A percentile compares a stretch with the other conserved stretches of the same genome.
These are phyloP conservation scores for Oryza officinalis DNA, from an alignment of 176 grass and related monocot genomes.

Conservation along the genomic window DNA sequence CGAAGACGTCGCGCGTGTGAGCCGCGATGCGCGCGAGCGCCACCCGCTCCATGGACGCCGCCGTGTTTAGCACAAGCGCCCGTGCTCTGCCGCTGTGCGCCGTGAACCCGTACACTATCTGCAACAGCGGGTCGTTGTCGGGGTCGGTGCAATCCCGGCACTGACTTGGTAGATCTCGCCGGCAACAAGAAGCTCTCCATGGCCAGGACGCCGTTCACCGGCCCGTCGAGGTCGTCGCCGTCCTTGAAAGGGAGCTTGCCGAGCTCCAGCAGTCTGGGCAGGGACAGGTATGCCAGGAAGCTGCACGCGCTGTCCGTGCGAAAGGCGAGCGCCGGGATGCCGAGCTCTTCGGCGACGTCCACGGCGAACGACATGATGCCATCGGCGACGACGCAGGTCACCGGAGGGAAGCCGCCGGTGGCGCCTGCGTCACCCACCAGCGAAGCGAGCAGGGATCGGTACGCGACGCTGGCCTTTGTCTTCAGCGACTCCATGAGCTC, in stretches of 20 bases:
- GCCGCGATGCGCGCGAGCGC: neutral
- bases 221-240: conserved; percentile 38
- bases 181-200: conserved; percentile 41
- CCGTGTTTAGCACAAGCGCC: neutral
- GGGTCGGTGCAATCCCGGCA: neutral
- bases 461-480: conserved; percentile 1
- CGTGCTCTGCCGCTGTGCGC: neutral
- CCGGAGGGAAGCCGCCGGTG: neutral
- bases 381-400: conserved; percentile 54
- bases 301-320: conserved; percentile 48
- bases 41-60: neutral
- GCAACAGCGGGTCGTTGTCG: neutral
- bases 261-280: conserved; percentile 31
- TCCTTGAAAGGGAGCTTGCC: conserved; percentile 31
- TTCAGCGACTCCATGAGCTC: conserved; percentile 30
- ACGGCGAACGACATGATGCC: conserved; percentile 32
- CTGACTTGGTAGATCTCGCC: conserved; percentile 21
- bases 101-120: neutral
- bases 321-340: conserved; percentile 47
- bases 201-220: conserved; percentile 18
- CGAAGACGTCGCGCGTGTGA: neutral
- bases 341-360: conserved; percentile 49
- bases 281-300: conserved; percentile 36
- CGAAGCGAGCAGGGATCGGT: conserved; percentile 24
- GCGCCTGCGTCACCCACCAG: neutral